phyloP scores from a whole-genome alignment of 768 basidiomycete genomes.

The Xerocomus brunneocitrinus region DNA sequence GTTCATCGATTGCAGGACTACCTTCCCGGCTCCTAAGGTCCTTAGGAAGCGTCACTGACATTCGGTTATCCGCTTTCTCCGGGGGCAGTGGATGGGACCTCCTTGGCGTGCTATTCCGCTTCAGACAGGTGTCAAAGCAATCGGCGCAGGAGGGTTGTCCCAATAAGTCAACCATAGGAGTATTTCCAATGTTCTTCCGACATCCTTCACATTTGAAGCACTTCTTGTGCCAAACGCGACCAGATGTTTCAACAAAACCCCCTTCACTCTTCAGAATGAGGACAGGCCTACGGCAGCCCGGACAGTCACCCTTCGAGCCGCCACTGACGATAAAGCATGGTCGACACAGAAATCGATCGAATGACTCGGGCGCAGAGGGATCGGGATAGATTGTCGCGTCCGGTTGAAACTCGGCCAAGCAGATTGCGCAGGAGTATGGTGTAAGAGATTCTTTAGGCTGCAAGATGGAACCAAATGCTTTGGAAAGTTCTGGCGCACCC shows the following conservation, averaged over 20 bases:
- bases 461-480: slow-evolving; percentile 80
- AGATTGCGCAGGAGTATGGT: slow-evolving; percentile 64
- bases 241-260: slow-evolving; percentile 66
- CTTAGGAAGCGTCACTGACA: slow-evolving; percentile 43
- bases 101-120: slow-evolving; percentile 41
- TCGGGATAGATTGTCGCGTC: slow-evolving; percentile 87
- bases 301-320: slow-evolving; percentile 73
- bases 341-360: slow-evolving; percentile 66
- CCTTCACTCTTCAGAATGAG: slow-evolving; percentile 74
- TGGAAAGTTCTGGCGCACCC: slow-evolving; percentile 61
- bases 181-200: slow-evolving; percentile 64
- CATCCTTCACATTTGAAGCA: slow-evolving; percentile 79
- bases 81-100: slow-evolving; percentile 36
- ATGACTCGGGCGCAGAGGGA: slow-evolving; percentile 31
- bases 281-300: slow-evolving; percentile 63
- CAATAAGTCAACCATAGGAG: slow-evolving; percentile 78
- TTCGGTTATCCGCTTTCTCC: slow-evolving; percentile 31
- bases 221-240: slow-evolving; percentile 73
- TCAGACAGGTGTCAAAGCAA: slow-evolving; percentile 76
- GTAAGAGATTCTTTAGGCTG: slow-evolving; percentile 73
- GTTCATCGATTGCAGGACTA: slow-evolving; percentile 61
- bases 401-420: slow-evolving; percentile 62
- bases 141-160: slow-evolving; percentile 75
- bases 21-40: slow-evolving; percentile 44
- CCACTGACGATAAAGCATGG: slow-evolving; percentile 68